A percentile compares a stretch with the other conserved stretches of the same genome.
phyloP scores from a whole-genome alignment of 805 yeast genomes.

The Nakazawaea peltata region DNA sequence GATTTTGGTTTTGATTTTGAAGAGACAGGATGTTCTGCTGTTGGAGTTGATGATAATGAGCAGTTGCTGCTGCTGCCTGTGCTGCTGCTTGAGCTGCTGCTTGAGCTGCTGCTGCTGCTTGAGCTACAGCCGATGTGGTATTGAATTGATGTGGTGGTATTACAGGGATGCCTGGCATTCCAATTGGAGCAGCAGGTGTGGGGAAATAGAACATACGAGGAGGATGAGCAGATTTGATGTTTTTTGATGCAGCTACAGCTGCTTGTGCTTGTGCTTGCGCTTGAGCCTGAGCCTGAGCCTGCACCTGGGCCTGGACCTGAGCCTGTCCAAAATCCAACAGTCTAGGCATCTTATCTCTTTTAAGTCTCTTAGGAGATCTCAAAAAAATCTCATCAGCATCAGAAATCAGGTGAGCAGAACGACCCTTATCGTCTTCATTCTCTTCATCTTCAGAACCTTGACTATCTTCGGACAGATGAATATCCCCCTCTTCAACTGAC shows the following conservation, averaged over 20 bases:
- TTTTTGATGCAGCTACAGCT: too few species aligned
- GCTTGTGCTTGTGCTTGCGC: neutral
- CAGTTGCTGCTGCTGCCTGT: too few species aligned
- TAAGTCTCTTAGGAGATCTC: constrained; percentile 5
- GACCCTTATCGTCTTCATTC: neutral
- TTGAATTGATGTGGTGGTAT: neutral
- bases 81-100: too few species aligned
- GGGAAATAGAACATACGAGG: neutral
- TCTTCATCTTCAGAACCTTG: neutral
- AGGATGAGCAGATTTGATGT: too few species aligned
- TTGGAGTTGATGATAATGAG: too few species aligned
- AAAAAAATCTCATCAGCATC: neutral
- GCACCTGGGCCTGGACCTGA: neutral
- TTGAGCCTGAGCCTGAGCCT: neutral
- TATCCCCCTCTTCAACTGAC: too few species aligned
- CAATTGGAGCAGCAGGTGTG: neutral
- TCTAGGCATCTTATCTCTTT: constrained; percentile 6
- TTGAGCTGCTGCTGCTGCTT: too few species aligned
- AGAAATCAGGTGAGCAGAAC: too few species aligned
- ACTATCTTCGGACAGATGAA: too few species aligned
- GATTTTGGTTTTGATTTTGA: too few species aligned
- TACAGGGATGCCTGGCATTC: neutral
- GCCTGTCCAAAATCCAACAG: constrained; percentile 1
- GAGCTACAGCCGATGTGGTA: neutral
- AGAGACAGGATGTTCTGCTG: too few species aligned